Percentiles rank a stretch among this genome's conserved stretches.
phyloP scores from a whole-genome alignment of 1,284 basidiomycete genomes.

The Ganoderma boninense region DNA sequence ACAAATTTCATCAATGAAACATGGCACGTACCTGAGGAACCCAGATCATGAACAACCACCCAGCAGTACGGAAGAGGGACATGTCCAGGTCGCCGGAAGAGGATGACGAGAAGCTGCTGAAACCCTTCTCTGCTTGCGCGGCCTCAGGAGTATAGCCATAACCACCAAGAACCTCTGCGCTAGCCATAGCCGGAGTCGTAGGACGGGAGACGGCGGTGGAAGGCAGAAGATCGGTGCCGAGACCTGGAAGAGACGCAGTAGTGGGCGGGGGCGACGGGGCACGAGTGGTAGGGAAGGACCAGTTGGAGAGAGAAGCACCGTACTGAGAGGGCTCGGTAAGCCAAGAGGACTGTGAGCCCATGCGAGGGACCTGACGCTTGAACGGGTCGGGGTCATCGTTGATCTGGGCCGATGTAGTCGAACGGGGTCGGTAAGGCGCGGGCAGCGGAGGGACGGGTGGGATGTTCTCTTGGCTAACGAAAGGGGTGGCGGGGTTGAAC shows the following conservation, averaged over 20 bases:
- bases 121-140: slow-evolving; percentile 58
- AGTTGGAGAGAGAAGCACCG: slow-evolving; percentile 63
- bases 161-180: slow-evolving; percentile 68
- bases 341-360: slow-evolving; percentile 76
- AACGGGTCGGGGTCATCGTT: slow-evolving; percentile 68
- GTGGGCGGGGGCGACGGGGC: slow-evolving; percentile 39
- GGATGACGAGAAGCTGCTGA: slow-evolving; percentile 52
- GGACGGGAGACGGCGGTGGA: slow-evolving; percentile 52
- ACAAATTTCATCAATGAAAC: not conserved
- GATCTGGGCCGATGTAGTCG: slow-evolving; percentile 48
- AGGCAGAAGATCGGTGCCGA: slow-evolving; percentile 51
- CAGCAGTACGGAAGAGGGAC: slow-evolving; percentile 58
- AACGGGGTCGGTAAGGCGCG: slow-evolving; percentile 58
- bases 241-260: slow-evolving; percentile 41
- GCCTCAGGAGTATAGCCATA: slow-evolving; percentile 61
- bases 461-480: slow-evolving; percentile 44
- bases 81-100: slow-evolving; percentile 58
- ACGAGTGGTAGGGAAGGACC: slow-evolving; percentile 67
- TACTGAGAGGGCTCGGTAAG: slow-evolving; percentile 68
- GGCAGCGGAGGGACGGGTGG: slow-evolving; percentile 74
- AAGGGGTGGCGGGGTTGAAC: slow-evolving; percentile 58
- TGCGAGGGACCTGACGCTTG: slow-evolving; percentile 57
- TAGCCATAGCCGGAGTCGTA: slow-evolving; percentile 60
- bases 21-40: slow-evolving; percentile 59
- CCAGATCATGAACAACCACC: slow-evolving; percentile 73